Base-by-base conservation (phyloP, 2,329 filamentous ascomycete genomes). In the Metarhizium sp. region DNA sequence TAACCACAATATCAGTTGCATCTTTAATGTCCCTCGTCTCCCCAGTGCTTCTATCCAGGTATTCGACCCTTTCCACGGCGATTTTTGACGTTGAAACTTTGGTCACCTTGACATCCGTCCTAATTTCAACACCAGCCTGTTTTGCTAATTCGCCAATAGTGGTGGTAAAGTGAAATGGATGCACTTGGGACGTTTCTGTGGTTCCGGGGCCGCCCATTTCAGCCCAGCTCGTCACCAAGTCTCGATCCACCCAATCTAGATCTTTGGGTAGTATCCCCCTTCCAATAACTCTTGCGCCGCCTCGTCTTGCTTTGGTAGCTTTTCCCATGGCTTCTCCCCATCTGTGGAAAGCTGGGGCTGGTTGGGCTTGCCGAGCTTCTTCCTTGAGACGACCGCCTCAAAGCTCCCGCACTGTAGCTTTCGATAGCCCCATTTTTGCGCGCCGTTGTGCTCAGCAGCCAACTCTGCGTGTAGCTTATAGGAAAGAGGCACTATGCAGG, bases 91-190 rank as follows among this genome's bases (percentile, higher is more conserved):
- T 78, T 51, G 80, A 78, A 58, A 96, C 87, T 16, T 73, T 74
- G 2, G 82, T 90, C 3, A 91, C 91, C 57, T 76, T 74, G 2
- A 82, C 79, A 10, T 85, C 84, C 47, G 86, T 76, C 34, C 82
- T 75, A 53, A 96, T 78, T 25, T 85, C 80, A 60, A 80, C 83
- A 2, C 88, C 88, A 30, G 78, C 79, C 52, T 88, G 81, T 55
- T 80, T 73, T 0, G 92, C 91, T 13, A 96, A 77, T 46, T 82
- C 75, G 4, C 88, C 89, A 70, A 97, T 95, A 16, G 85, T 78
- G 0, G 83, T 92, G 0, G 94, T 97, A 67, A 99, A 97, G 48
- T 90, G 85, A 59, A 86, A 88, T 0, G 94, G 94, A 65, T 99
- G 92, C 2, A 97, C 92, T 71, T 99, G 94, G 0, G 94, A 89